Evolutionary conservation across 208 protist species (phyloP), one percentile per base, ranked within the genome.

Genomic region (Crithidia expoeki): DNA sequence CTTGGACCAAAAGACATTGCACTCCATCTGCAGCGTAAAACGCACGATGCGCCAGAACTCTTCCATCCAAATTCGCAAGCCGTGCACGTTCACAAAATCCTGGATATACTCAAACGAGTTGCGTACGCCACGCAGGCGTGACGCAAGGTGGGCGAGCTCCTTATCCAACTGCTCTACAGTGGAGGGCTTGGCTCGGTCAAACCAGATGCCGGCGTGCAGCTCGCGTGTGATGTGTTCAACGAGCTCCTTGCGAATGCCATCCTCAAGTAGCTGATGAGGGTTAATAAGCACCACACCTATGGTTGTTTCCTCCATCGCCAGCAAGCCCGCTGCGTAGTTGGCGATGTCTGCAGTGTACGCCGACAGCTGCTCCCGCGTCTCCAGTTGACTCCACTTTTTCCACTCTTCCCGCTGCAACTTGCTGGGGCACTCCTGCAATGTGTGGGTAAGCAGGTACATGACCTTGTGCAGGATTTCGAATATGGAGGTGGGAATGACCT

Each of bases 1-100:
- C 55, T 93, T 98, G 33, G 92, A 95, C 49, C 98, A 82, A 69
- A 98, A 99, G 4, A 68, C 72, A 80, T 98, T 98, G 75, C 94
- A 97, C 83, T 98, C 98, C 85, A 98, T 98, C 78, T 99, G 97
- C 12, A 99, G 90, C 69, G 98, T 98, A 68, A 97, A 99, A 72
- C 96, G 92, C 16, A 99, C 81, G 47, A 99, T 97, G 46, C 98
- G 86, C 11, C 88, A 85, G 56, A 99, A 98, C 78, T 99, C 98
- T 67, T 98, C 97, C 70, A 98, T 83, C 98, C 98, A 99, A 30
- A 99, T 93, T 34, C 86, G 80, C 23, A 99, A 81, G n/a, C 98
- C 98, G 76, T 98, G 94, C 21, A 99, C 94, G 74, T 96, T 95
- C 0, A 99, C 80, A 77, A 99, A 99, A 77, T 99, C 98, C 68